Conservation (phyloP, 495 filamentous ascomycete genomes). For the Hypoxylon rickii region DNA sequence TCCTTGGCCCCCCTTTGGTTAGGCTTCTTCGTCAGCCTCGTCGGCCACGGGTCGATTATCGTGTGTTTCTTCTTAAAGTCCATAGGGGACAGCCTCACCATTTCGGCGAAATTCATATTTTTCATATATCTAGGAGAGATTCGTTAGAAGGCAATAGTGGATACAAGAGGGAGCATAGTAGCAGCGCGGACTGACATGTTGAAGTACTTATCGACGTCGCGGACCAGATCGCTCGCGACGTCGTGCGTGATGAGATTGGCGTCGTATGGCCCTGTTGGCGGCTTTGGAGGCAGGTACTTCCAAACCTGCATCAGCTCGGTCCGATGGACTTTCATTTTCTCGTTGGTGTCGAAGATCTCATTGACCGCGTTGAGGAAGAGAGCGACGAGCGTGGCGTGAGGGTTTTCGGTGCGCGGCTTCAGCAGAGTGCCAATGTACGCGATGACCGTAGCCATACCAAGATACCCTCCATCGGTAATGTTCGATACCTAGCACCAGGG, state of each 20-base stretch:
- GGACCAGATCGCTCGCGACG: constrained; percentile 4
- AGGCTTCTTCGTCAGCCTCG: constrained; percentile 35
- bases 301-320: constrained; percentile 7
- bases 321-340: background rate
- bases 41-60: constrained; percentile 46
- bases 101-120: background rate
- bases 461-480: constrained; percentile 24
- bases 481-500: constrained; percentile 20
- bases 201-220: constrained; percentile 29
- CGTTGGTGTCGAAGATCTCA: constrained; percentile 18
- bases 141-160: constrained; percentile 4
- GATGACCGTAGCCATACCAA: constrained; percentile 17
- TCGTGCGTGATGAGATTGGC: constrained; percentile 8
- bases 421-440: constrained; percentile 17
- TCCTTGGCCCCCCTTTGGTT: constrained; percentile 37
- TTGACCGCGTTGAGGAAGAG: constrained; percentile 38
- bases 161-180: background rate
- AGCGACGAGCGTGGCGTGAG: constrained; percentile 33
- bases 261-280: constrained; percentile 10
- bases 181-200: constrained; percentile 18
- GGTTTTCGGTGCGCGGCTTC: constrained; percentile 24
- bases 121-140: constrained; percentile 9
- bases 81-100: constrained; percentile 8
- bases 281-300: background rate
- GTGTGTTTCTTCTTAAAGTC: constrained; percentile 39